A percentile compares a stretch with the other conserved stretches of the same genome.
phyloP scores from a whole-genome alignment of 306 rosid genomes.

The Trifolium pratense region DNA sequence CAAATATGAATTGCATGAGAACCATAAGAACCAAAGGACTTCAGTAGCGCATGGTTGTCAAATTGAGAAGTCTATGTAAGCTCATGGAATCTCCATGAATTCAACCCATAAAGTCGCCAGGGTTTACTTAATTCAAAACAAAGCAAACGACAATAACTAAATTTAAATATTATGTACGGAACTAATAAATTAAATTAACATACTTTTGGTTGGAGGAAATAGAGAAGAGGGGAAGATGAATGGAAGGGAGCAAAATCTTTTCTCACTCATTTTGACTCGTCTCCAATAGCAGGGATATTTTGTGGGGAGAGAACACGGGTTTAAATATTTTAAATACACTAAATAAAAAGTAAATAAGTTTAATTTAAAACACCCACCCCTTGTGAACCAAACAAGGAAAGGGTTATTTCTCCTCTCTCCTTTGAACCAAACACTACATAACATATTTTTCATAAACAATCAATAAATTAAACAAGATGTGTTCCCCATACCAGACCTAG shows the following conservation, averaged over 20 bases:
- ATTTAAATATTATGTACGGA: neutral
- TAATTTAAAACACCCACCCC: neutral
- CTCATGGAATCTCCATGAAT: neutral
- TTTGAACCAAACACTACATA: neutral
- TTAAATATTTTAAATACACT: neutral
- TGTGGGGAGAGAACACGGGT: neutral
- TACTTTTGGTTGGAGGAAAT: neutral
- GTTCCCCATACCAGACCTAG: neutral
- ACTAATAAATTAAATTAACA: neutral
- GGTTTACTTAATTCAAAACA: neutral
- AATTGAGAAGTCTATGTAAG: neutral
- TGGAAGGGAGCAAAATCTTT: neutral
- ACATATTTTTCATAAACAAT: neutral
- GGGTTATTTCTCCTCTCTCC: neutral
- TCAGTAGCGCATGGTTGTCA: conserved; percentile 1
- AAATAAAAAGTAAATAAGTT: neutral
- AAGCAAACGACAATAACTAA: neutral
- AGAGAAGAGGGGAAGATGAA: neutral
- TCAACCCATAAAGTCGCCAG: neutral
- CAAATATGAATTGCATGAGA: conserved; percentile 10
- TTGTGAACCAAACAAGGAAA: neutral
- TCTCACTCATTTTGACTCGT: neutral
- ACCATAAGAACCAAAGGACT: neutral
- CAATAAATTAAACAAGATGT: neutral
- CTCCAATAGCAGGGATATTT: neutral